A percentile compares a stretch with the other conserved stretches of the same genome.
phyloP scores from a whole-genome alignment of 2,329 filamentous ascomycete species.

The Scedosporium boydii region DNA sequence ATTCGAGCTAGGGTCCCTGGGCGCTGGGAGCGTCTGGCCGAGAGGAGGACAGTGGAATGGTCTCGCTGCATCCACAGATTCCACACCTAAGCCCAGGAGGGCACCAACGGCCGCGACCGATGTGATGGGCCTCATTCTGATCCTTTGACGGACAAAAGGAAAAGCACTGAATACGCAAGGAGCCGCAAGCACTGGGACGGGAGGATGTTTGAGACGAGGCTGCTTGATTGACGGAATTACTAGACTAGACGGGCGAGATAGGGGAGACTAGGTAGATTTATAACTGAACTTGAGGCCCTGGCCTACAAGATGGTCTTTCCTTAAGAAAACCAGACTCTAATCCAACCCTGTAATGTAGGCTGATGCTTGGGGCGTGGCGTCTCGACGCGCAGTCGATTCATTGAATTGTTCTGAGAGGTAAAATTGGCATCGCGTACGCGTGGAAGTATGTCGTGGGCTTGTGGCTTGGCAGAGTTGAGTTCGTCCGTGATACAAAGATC shows the following conservation, averaged over 20 bases:
- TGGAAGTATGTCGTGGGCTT: no score
- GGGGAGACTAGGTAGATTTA: not conserved
- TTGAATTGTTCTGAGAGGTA: no score
- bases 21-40: conserved; percentile 29
- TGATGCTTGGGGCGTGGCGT: no score
- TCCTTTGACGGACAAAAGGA: not conserved
- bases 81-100: conserved; percentile 11
- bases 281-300: not conserved
- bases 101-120: conserved; percentile 6
- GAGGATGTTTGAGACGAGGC: not conserved
- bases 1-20: conserved; percentile 21
- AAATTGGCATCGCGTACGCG: no score
- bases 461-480: no score
- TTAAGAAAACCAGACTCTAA: no score
- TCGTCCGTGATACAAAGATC: no score
- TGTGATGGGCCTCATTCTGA: not conserved
- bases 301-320: no score
- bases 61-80: conserved; percentile 17
- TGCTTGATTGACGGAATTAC: not conserved
- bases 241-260: not conserved
- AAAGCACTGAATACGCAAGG: not conserved
- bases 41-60: conserved; percentile 25
- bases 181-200: not conserved
- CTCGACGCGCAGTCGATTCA: no score
- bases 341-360: no score